These are phyloP conservation scores for Angophora floribunda DNA, from an alignment of 345 rosid genomes.

Conservation along the genomic window DNA sequence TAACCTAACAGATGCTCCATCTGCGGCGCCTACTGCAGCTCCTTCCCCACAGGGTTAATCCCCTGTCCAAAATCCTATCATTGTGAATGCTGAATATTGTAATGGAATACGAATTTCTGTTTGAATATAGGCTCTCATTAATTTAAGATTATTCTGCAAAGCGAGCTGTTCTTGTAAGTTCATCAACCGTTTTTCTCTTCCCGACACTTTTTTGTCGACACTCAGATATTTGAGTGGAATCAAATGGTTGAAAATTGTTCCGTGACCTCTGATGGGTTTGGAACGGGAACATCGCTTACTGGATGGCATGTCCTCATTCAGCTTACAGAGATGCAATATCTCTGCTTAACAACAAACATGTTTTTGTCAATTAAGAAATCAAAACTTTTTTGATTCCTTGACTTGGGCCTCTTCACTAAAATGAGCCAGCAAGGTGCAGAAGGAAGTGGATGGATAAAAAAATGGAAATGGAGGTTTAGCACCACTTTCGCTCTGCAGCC, in stretches of 20 bases:
- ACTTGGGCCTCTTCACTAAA: not conserved
- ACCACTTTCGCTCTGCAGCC: not conserved
- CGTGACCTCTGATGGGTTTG: not conserved
- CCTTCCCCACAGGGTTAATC: constrained; percentile 22
- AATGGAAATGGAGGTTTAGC: not conserved
- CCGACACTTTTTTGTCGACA: not conserved
- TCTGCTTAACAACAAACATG: not conserved
- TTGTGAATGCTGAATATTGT: not conserved
- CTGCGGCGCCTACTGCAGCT: not conserved
- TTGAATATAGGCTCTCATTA: not conserved
- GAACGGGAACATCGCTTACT: not conserved
- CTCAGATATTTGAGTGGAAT: not conserved
- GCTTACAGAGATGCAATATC: not conserved
- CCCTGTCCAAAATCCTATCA: not conserved
- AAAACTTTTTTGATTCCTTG: not conserved
- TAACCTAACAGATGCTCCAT: constrained; percentile 12
- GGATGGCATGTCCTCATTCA: not conserved
- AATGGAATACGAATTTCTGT: not conserved
- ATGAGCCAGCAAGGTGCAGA: not conserved
- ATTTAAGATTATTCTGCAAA: not conserved
- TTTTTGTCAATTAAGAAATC: not conserved
- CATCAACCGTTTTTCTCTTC: not conserved
- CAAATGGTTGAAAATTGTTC: not conserved
- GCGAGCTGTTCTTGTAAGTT: not conserved
- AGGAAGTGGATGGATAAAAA: not conserved